A percentile compares a stretch with the other conserved stretches of the same genome.
Conservation (phyloP, 169 alveolate species). For the Babesia caballi region DNA sequence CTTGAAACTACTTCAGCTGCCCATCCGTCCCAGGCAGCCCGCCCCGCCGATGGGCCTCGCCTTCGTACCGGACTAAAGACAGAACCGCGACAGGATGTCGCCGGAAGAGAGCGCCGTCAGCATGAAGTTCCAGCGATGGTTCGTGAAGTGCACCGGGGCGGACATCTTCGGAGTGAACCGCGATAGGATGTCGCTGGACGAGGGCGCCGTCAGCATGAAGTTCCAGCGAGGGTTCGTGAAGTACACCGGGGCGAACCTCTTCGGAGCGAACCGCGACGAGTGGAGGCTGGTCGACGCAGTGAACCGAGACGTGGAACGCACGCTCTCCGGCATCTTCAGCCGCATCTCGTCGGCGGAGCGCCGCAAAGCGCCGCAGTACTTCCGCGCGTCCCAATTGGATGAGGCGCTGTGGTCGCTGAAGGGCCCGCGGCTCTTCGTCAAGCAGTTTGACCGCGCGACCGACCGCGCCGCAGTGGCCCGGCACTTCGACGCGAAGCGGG, state of each 20-base stretch:
- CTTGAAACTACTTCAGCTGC: too few relatives aligned
- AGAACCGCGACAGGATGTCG: too few relatives aligned
- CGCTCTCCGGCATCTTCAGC: neutral
- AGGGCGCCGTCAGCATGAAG: neutral
- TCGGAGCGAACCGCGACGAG: neutral
- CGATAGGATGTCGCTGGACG: conserved; percentile 5
- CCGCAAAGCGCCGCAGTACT: neutral
- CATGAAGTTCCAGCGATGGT: neutral
- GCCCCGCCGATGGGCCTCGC: too few relatives aligned
- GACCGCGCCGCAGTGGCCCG: neutral
- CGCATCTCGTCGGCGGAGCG: neutral
- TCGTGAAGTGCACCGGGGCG: neutral
- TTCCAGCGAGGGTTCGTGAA: neutral
- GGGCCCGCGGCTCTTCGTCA: conserved; percentile 6
- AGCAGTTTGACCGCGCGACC: neutral
- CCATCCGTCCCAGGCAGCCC: too few relatives aligned
- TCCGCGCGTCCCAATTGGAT: neutral
- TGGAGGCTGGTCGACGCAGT: conserved; percentile 1
- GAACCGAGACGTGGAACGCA: conserved; percentile 13
- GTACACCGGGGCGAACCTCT: neutral
- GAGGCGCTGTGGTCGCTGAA: neutral
- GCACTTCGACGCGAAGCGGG: conserved; percentile 6
- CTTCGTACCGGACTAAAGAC: too few relatives aligned
- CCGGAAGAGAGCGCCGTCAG: neutral
- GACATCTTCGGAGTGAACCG: neutral